Percentiles rank a stretch among this genome's conserved stretches.
These are phyloP conservation scores for Hypoxylon rickii DNA, from an alignment of 495 filamentous ascomycete genomes.

Conservation along the genomic window DNA sequence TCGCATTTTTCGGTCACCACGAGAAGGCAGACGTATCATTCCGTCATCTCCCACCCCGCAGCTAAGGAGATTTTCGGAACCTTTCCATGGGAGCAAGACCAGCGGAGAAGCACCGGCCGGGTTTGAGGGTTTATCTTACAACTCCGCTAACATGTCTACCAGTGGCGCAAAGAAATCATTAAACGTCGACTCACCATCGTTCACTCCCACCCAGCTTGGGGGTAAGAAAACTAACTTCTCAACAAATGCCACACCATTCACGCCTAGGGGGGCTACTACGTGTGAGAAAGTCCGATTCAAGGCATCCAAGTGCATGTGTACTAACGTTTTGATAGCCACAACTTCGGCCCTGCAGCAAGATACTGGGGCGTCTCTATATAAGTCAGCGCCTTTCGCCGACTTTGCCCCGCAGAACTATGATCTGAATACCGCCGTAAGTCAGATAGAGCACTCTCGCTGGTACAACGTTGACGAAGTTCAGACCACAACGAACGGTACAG, in stretches of 20 bases:
- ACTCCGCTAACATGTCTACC: conserved; percentile 16
- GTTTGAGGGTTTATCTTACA: background rate
- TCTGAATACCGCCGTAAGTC: conserved; percentile 63
- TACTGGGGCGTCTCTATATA: conserved; percentile 48
- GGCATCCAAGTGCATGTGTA: conserved; percentile 2
- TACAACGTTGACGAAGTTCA: conserved; percentile 15
- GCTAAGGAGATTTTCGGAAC: background rate
- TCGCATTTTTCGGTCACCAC: background rate
- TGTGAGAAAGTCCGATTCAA: conserved; percentile 34
- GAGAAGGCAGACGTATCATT: background rate
- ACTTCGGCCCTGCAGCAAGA: conserved; percentile 42
- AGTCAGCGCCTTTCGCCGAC: conserved; percentile 67
- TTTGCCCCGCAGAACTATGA: conserved; percentile 83
- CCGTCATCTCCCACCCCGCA: background rate
- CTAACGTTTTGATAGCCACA: conserved; percentile 43
- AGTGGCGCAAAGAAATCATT: conserved; percentile 73
- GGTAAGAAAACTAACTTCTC: conserved; percentile 72
- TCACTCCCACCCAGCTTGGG: conserved; percentile 67
- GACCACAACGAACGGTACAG: conserved; percentile 35
- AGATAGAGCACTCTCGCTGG: background rate
- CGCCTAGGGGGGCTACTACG: conserved; percentile 58
- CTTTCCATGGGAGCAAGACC: background rate
- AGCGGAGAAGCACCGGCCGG: background rate
- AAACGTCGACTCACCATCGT: conserved; percentile 95
- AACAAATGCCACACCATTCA: conserved; percentile 89